Percentiles rank a stretch among this genome's conserved stretches.
Evolutionary conservation across 192 early-diverging fungal genomes (phyloP).

Genomic region (Ramicandelaber brevisporus): DNA sequence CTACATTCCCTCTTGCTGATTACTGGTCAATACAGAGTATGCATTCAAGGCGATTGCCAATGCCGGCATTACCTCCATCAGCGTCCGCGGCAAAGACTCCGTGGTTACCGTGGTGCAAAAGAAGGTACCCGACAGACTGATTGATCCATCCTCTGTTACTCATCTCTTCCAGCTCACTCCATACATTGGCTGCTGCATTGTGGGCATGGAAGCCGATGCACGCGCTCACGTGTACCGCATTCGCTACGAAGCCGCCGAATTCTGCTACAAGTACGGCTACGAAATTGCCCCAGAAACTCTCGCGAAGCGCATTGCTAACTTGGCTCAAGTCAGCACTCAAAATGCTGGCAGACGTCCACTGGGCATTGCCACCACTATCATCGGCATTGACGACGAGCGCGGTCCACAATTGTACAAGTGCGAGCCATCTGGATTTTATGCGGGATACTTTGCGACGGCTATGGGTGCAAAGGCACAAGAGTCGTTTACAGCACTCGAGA

Average conservation of each 20-base stretch:
- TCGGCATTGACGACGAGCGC: slow-evolving; percentile 84
- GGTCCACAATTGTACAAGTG: slow-evolving; percentile 96
- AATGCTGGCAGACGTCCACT: slow-evolving; percentile 95
- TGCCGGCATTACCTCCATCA: slow-evolving; percentile 83
- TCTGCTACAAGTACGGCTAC: slow-evolving; percentile 96
- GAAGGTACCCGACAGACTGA: slow-evolving; percentile 87
- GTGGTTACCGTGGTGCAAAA: slow-evolving; percentile 91
- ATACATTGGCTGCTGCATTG: slow-evolving; percentile 93
- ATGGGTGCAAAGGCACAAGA: slow-evolving; percentile 79
- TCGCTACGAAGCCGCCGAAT: slow-evolving; percentile 90
- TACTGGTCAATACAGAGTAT: slow-evolving; percentile 44
- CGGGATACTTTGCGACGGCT: slow-evolving; percentile 85
- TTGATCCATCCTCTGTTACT: slow-evolving; percentile 79
- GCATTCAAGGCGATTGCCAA: slow-evolving; percentile 99
- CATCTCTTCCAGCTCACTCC: slow-evolving; percentile 83
- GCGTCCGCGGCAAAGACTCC: slow-evolving; percentile 83
- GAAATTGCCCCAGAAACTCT: slow-evolving; percentile 91
- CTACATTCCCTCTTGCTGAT: neutral
- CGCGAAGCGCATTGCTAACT: slow-evolving; percentile 90
- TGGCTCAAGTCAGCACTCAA: slow-evolving; percentile 99
- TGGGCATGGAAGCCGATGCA: slow-evolving; percentile 82
- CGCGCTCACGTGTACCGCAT: slow-evolving; percentile 80
- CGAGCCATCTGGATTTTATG: slow-evolving; percentile 96
- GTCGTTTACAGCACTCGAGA: slow-evolving; percentile 63
- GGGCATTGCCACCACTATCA: slow-evolving; percentile 95